Conservation (phyloP, 768 basidiomycete genomes). For the Rhodotorula babjevae region DNA sequence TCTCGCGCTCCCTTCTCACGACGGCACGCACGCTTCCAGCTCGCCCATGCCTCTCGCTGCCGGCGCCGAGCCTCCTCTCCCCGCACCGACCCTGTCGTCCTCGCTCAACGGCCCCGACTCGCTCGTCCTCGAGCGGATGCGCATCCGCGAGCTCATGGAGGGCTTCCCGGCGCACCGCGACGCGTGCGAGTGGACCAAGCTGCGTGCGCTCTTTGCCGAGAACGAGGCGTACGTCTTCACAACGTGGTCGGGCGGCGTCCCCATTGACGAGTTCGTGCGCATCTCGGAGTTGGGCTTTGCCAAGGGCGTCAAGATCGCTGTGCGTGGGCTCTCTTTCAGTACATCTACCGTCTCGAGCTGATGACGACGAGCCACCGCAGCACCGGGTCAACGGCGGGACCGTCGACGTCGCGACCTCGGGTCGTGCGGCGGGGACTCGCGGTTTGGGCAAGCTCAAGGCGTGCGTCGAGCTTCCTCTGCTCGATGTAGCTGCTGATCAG, state of each 20-base stretch:
- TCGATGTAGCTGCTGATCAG: too few relatives aligned
- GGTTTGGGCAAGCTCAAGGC: constrained; percentile 43
- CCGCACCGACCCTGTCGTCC: constrained; percentile 6
- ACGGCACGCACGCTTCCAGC: too few relatives aligned
- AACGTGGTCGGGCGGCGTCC: constrained; percentile 31
- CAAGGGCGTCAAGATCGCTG: constrained; percentile 36
- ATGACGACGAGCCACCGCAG: neutral
- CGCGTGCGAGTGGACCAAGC: constrained; percentile 29
- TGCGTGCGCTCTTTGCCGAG: constrained; percentile 24
- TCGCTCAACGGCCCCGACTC: constrained; percentile 8
- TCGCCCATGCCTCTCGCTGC: constrained; percentile 8
- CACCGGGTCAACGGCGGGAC: constrained; percentile 43
- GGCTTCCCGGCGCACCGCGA: constrained; percentile 32
- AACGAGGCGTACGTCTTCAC: constrained; percentile 35
- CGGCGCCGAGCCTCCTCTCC: constrained; percentile 11
- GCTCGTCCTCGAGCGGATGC: constrained; percentile 1
- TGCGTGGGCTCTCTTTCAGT: neutral
- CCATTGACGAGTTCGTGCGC: constrained; percentile 32
- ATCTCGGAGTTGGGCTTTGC: constrained; percentile 36
- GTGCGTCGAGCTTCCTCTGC: neutral
- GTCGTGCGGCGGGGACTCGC: constrained; percentile 29
- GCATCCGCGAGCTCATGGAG: constrained; percentile 14
- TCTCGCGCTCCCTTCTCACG: too few relatives aligned
- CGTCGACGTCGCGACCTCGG: constrained; percentile 42
- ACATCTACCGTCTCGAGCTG: too few relatives aligned